These are phyloP conservation scores for Leucocoprinus birnbaumii DNA, from an alignment of 768 basidiomycete species.

Conservation along the genomic window DNA sequence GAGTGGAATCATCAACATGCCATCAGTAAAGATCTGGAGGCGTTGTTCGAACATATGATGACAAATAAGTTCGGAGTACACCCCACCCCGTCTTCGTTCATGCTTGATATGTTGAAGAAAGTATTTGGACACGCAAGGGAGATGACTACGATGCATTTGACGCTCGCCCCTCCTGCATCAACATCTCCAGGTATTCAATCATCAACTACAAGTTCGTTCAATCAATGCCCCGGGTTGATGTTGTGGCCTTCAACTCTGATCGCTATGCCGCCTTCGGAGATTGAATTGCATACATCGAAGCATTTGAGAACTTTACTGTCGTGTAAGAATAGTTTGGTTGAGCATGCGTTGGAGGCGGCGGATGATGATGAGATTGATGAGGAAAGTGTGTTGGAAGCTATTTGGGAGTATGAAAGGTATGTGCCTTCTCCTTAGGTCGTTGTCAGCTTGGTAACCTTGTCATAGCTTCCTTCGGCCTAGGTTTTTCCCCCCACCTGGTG, in stretches of 20 bases:
- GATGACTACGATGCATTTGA: conserved; percentile 48
- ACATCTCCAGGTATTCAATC: neutral
- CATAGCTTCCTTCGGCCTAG: no score
- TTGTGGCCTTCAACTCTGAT: conserved; percentile 58
- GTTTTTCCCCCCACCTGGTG: no score
- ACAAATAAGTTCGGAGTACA: conserved; percentile 48
- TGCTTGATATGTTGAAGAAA: conserved; percentile 42
- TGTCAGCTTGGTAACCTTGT: no score
- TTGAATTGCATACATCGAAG: conserved; percentile 69
- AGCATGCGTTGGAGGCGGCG: conserved; percentile 31
- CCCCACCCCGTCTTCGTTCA: conserved; percentile 44
- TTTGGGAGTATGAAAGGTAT: conserved; percentile 58
- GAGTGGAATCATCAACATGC: conserved; percentile 41
- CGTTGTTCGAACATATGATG: conserved; percentile 61
- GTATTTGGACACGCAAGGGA: conserved; percentile 55
- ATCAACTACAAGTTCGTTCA: conserved; percentile 4
- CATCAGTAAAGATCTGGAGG: conserved; percentile 48
- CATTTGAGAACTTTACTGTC: conserved; percentile 47
- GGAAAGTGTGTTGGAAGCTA: conserved; percentile 31
- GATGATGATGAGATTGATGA: conserved; percentile 34
- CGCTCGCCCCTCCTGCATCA: conserved; percentile 45
- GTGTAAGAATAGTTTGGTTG: conserved; percentile 33
- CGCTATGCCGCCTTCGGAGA: conserved; percentile 49
- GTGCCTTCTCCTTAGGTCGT: conserved; percentile 15
- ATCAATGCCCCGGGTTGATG: conserved; percentile 58